phyloP scores from a whole-genome alignment of 179 eudicot genomes.

The Heliamphora ciliata region DNA sequence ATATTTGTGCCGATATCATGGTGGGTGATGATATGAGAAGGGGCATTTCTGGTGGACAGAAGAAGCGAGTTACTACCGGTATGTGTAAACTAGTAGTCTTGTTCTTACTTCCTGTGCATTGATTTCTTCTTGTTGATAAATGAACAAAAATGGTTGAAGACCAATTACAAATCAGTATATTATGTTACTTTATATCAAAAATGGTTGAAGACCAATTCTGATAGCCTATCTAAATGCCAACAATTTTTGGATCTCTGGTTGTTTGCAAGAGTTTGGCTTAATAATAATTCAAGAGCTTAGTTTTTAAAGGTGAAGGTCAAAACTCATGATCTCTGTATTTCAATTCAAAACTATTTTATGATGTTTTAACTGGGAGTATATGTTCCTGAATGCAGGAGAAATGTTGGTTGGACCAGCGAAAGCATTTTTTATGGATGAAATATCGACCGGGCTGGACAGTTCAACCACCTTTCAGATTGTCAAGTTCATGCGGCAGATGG shows the following conservation, averaged over 20 bases:
- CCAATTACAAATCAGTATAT: too few relatives aligned
- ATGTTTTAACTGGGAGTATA: background rate
- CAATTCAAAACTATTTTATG: background rate
- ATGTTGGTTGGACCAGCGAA: constrained; percentile 81
- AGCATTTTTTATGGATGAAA: constrained; percentile 73
- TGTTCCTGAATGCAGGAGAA: constrained; percentile 44
- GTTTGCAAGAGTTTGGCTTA: too few relatives aligned
- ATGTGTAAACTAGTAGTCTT: constrained; percentile 12
- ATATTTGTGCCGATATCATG: constrained; percentile 61
- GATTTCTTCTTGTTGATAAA: background rate
- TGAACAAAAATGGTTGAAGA: too few relatives aligned
- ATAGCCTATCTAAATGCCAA: background rate
- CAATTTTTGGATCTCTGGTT: too few relatives aligned
- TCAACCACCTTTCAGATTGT: constrained; percentile 76
- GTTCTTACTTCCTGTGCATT: background rate
- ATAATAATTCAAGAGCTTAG: too few relatives aligned
- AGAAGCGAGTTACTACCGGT: constrained; percentile 85
- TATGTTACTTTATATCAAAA: too few relatives aligned
- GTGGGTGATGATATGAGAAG: constrained; percentile 86
- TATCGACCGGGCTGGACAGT: constrained; percentile 81
- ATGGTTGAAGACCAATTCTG: background rate
- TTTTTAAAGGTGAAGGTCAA: too few relatives aligned
- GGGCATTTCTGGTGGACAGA: constrained; percentile 91
- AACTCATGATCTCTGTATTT: too few relatives aligned
- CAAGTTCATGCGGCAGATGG: constrained; percentile 69